Percentiles rank a stretch among this genome's conserved stretches.
phyloP scores from a whole-genome alignment of 805 yeast genomes.

The Starmerella gropengiesseri region DNA sequence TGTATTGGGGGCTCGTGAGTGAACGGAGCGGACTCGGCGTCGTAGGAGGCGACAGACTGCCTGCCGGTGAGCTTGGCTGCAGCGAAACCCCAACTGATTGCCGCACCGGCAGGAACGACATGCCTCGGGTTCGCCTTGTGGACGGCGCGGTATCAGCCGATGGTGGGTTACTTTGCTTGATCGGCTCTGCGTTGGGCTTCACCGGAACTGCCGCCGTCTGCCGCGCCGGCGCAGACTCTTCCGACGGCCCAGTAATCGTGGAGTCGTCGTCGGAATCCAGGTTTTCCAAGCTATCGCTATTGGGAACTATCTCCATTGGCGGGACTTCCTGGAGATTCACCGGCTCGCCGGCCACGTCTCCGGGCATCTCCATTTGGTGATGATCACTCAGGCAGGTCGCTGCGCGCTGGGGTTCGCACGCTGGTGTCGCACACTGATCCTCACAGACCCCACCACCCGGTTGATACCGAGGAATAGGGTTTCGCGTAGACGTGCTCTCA shows the following conservation, averaged over 20 bases:
- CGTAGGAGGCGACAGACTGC: constrained; percentile 3
- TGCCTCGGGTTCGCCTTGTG: constrained; percentile 12
- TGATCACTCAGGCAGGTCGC: no score
- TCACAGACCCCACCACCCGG: no score
- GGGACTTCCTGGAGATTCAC: constrained; percentile 1
- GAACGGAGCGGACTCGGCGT: constrained; percentile 10
- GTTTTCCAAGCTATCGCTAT: background rate
- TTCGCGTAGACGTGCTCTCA: no score
- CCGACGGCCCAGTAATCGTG: background rate
- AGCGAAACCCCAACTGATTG: background rate
- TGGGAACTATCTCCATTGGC: background rate
- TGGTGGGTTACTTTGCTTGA: background rate
- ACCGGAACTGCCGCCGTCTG: no score
- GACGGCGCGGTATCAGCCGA: background rate
- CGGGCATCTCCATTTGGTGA: no score
- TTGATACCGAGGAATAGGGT: no score
- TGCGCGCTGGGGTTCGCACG: no score
- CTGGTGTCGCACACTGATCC: no score
- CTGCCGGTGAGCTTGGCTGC: background rate
- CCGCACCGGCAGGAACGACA: constrained; percentile 15
- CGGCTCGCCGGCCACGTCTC: background rate
- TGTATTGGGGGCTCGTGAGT: no score
- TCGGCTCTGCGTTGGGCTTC: no score
- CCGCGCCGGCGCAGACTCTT: background rate
- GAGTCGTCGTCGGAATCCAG: constrained; percentile 4